Conservation (phyloP, 2,329 filamentous ascomycete species). For the Penicillium italicum region DNA sequence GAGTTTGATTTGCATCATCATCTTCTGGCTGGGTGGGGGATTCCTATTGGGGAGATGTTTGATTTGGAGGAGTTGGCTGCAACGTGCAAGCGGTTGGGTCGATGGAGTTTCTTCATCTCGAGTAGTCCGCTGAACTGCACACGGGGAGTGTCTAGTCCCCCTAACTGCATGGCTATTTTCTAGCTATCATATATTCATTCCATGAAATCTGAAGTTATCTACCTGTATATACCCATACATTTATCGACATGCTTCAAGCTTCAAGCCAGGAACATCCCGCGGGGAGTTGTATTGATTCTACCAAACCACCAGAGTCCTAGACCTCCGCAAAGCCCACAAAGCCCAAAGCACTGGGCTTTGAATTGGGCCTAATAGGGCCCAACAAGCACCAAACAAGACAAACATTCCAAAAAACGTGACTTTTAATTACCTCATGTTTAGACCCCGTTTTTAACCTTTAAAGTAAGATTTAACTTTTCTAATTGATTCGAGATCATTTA, state of each 20-base stretch:
- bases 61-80: slow-evolving; percentile 37
- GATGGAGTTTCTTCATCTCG: slow-evolving; percentile 40
- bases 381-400: too few species aligned
- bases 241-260: not conserved
- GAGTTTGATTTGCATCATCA: slow-evolving; percentile 39
- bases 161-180: slow-evolving; percentile 45
- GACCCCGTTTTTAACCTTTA: too few species aligned
- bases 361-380: too few species aligned
- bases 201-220: not conserved
- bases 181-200: slow-evolving; percentile 13
- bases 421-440: too few species aligned
- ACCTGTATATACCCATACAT: not conserved
- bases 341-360: too few species aligned
- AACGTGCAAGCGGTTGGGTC: slow-evolving; percentile 30
- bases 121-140: slow-evolving; percentile 41
- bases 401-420: too few species aligned
- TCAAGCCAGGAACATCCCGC: too few species aligned
- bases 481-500: too few species aligned
- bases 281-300: too few species aligned
- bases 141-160: slow-evolving; percentile 41
- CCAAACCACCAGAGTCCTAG: too few species aligned
- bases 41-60: slow-evolving; percentile 43
- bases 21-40: slow-evolving; percentile 37
- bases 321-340: too few species aligned
- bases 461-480: too few species aligned